Evolutionary conservation across 768 basidiomycete species (phyloP), one percentile per base, ranked within the genome.

Genomic region (Tephrocybe sp.): DNA sequence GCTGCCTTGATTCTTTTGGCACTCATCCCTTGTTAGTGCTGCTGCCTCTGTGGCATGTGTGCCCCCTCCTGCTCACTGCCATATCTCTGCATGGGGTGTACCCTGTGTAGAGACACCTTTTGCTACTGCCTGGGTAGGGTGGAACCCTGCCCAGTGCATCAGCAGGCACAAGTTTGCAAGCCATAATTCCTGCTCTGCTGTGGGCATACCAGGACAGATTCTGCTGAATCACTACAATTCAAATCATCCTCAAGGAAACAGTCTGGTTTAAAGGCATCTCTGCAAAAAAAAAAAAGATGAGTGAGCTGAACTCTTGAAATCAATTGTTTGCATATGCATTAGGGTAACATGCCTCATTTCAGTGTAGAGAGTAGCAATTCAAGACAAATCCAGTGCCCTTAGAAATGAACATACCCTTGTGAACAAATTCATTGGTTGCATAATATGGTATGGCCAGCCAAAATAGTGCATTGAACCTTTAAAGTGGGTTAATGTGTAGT

Each of bases 171-270:
- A 67, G 45, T 77, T 69, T 11, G 73, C 71, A 7, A 78, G 67
- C 58, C 62, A 76, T 26, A 78, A 60, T 57, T 77, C 74, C 3
- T 68, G 64, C 50, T 78, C 76, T 1, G 76, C 76, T 14, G 74
- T 63, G 51, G 63, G 58, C 54, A 76, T 68, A 11, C 75, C 76
- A 1, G 73, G 73, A 54, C 76, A 77, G 41, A 76, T 70, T 66
- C 76, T 76, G 72, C 70, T 1, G 75, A 76, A 50, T 77, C 75
- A 1, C 69, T 65, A 15, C 65, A 67, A 4, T 63, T 63, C 17
- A 65, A 60, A 1, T 56, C 49, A 51, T 78, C 73, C 21, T 63
- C 60, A 17, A 77, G 50, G 58, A 70, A 78, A 2, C 77, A 65
- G 9, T 78, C 73, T 4, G 77, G 75, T 58, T 74, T n/a, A 37